Evolutionary conservation across 2,329 filamentous ascomycete genomes (phyloP).

Genomic region (Mariannaea sp.): DNA sequence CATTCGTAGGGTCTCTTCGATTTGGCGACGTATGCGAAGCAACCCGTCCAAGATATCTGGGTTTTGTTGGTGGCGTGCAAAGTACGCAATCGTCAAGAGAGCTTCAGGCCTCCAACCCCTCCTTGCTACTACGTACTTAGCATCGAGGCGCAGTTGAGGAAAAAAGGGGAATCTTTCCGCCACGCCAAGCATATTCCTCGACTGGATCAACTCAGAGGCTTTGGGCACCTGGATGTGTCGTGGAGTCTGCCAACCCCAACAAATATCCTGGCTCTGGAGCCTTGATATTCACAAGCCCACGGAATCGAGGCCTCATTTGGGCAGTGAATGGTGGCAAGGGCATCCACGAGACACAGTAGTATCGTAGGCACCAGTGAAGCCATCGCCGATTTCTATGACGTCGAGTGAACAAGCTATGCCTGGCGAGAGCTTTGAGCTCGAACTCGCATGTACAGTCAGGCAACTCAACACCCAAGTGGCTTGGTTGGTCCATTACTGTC

Average conservation of each 20-base stretch:
- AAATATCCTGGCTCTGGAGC: too few species aligned
- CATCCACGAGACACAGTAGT: slow-evolving; percentile 1
- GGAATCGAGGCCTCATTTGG: slow-evolving; percentile 9
- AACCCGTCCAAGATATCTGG: neutral
- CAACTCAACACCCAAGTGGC: slow-evolving; percentile 22
- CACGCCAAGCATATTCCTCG: neutral
- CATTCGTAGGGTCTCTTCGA: neutral
- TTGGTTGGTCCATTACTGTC: slow-evolving; percentile 23
- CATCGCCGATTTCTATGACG: neutral
- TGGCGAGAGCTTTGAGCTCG: neutral
- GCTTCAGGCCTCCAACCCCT: neutral
- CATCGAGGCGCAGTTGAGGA: neutral
- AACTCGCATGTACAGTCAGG: slow-evolving; percentile 22
- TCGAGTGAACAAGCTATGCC: slow-evolving; percentile 8
- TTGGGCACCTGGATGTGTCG: neutral
- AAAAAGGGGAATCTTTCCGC: neutral
- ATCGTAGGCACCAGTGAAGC: neutral
- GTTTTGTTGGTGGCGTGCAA: neutral
- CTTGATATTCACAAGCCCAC: too few species aligned
- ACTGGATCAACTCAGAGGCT: neutral
- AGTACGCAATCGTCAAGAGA: neutral
- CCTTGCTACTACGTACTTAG: neutral
- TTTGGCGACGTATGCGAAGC: neutral
- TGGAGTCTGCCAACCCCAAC: too few species aligned
- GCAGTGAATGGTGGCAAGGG: slow-evolving; percentile 1